Base-by-base conservation (phyloP, 2,329 filamentous ascomycete genomes). In the Claviceps maximensis region DNA sequence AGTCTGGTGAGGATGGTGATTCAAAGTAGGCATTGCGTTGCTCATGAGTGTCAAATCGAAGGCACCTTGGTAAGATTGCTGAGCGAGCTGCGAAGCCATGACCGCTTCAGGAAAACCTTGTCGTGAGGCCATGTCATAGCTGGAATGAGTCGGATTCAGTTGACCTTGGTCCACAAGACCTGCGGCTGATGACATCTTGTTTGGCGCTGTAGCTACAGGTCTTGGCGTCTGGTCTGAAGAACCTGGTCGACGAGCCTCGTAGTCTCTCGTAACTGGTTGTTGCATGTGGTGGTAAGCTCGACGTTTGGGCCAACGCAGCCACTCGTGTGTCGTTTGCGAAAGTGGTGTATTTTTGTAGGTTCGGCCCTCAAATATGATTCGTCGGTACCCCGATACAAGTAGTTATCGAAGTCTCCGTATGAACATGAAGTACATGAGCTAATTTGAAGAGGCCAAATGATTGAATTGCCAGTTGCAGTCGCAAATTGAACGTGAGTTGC, bases 41-140 rank as follows among this genome's bases (percentile, higher is more conserved):
- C 65, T 64, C 67, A 79, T 70, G 17, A 65, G 57, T 21, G 59
- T 63, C 74, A 78, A 76, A 58, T 74, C 75, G 62, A 74, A 79
- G 8, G 68, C 63, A 4, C 58, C 67, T 47, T 60, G 58, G 15
- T 60, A 59, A 33, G 53, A 52, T 1, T 54, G 58, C 4, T 58
- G 51, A 36, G 55, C 56, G 19, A 59, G 56, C 40, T 65, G 62
- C 46, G 65, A 62, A 49, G 65, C 57, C 67, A 74, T 72, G 52
- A 73, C 70, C 57, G 71, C 65, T 53, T 75, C 73, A 31, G 65
- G 17, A 7, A 9, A 33, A 21, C 48, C 36, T 4, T 47, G 36
- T 38, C 51, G 53, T 40, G 33, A 38, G 15, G 17, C 31, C 12
- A 21, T 12, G 2, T 53, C 48, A 27, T 47, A 8, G 6, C 23